These are phyloP conservation scores for Penicillium rolfsii DNA, from an alignment of 2,329 filamentous ascomycete genomes.

Conservation along the genomic window DNA sequence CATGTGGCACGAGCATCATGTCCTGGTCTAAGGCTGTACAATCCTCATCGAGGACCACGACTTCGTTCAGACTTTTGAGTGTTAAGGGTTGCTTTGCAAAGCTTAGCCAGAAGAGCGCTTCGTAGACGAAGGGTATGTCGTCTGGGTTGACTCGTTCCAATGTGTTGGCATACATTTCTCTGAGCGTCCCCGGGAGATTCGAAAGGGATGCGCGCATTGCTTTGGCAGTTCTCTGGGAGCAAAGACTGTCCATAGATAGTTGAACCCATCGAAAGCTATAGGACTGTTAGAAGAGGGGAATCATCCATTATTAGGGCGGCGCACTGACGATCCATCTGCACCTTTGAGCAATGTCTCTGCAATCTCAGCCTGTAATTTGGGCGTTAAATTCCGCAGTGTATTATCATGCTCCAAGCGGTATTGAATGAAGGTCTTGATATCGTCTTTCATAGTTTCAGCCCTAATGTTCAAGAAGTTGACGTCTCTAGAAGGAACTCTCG, in stretches of 20 bases:
- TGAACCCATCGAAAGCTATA: slow-evolving; percentile 29
- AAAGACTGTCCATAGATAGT: slow-evolving; percentile 26
- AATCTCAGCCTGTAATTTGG: slow-evolving; percentile 22
- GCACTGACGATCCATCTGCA: slow-evolving; percentile 27
- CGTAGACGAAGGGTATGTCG: slow-evolving; percentile 18
- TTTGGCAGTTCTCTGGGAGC: slow-evolving; percentile 21
- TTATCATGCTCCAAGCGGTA: slow-evolving; percentile 18
- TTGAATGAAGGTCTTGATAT: slow-evolving; percentile 22
- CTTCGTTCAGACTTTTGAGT: slow-evolving; percentile 20
- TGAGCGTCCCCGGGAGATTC: slow-evolving; percentile 20
- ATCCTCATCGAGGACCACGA: slow-evolving; percentile 19
- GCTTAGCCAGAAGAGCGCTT: slow-evolving; percentile 27
- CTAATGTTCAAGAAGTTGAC: slow-evolving; percentile 15
- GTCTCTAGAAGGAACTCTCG: background rate
- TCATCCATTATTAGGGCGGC: background rate
- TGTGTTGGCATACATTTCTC: slow-evolving; percentile 25
- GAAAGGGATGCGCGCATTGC: slow-evolving; percentile 23
- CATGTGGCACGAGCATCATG: slow-evolving; percentile 26
- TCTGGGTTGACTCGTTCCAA: slow-evolving; percentile 18
- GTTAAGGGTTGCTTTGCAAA: slow-evolving; percentile 20
- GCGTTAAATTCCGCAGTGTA: slow-evolving; percentile 9
- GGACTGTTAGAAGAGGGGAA: background rate
- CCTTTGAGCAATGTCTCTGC: slow-evolving; percentile 10
- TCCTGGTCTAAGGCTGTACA: slow-evolving; percentile 20
- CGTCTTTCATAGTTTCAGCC: slow-evolving; percentile 16